A percentile compares a stretch with the other conserved stretches of the same genome.
Conservation (phyloP, 2,329 filamentous ascomycete species). For the Neonectria magnoliae region DNA sequence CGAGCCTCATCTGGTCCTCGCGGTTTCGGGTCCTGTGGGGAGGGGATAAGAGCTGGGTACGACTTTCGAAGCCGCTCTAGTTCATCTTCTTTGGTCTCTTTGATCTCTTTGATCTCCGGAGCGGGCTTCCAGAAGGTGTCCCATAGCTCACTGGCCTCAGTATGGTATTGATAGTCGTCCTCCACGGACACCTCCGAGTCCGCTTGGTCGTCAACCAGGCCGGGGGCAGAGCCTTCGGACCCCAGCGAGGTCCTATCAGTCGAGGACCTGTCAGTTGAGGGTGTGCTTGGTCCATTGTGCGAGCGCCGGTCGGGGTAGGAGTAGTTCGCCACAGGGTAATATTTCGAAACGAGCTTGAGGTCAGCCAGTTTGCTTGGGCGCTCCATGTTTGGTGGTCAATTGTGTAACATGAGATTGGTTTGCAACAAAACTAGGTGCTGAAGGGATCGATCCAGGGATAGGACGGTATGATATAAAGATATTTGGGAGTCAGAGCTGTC, state of each 20-base stretch:
- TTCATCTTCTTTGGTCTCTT: conserved; percentile 7
- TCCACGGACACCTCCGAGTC: conserved; percentile 63
- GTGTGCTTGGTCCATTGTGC: conserved; percentile 34
- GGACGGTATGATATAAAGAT: conserved; percentile 45
- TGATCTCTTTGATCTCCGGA: conserved; percentile 16
- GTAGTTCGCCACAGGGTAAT: conserved; percentile 53
- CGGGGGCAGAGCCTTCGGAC: conserved; percentile 58
- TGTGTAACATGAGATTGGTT: conserved; percentile 34
- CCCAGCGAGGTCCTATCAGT: conserved; percentile 56
- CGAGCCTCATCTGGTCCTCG: conserved; percentile 38
- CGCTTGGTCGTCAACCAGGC: conserved; percentile 60
- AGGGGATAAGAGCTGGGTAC: conserved; percentile 46
- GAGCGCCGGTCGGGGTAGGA: conserved; percentile 46
- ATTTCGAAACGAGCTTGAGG: conserved; percentile 53
- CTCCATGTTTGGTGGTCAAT: conserved; percentile 48
- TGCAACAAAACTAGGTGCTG: conserved; percentile 34
- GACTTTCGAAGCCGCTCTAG: conserved; percentile 41
- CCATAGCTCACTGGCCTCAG: conserved; percentile 59
- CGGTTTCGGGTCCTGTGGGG: conserved; percentile 39
- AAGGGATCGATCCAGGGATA: conserved; percentile 39
- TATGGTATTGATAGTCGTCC: conserved; percentile 61
- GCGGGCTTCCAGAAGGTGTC: conserved; percentile 59
- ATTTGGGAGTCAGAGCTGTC: conserved; percentile 34
- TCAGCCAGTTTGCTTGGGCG: conserved; percentile 49
- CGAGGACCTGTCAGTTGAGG: conserved; percentile 41